Base-by-base conservation (phyloP, 1,139 yeast species). In the Saccharomycopsis crataegensis region DNA sequence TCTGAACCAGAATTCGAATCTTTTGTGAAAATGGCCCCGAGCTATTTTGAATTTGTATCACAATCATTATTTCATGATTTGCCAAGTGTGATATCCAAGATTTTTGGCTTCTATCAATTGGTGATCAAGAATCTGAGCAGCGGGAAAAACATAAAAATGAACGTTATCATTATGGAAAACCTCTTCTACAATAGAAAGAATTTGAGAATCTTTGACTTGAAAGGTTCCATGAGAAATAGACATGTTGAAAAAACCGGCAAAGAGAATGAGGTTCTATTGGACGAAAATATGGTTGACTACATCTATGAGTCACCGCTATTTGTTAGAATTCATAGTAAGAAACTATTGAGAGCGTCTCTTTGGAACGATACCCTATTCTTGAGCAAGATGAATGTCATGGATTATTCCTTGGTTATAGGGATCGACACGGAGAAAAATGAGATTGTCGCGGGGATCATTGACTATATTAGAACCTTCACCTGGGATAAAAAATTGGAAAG, bases 341-440 rank as follows among this genome's bases (percentile, higher is more conserved):
- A 86, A 62, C 69, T 90, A 47, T 68, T 94, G 53, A 71, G 96
- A 46, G 93, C 97, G 0, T 90, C 97, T 0, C 70, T 94, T 43
- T 93, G 95, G 82, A 94, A 94, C 65, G 99, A 94, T 63, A 93
- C 99, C 0, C 73, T 94, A 40, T 94, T 93, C 66, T 72, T 94
- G 53, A 93, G 96, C 12, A 95, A 95, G 61, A 90, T 93, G 96
- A 96, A 94, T 64, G 98, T 94, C 11, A 94, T 94, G 99, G 99
- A 94, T 68, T 94, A 94, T 64, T 91, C 98, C 0, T 73, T 94
- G 60, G 96, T 94, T 14, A 85, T 94, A 58, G 99, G 98, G 0
- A 87, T 94, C 50, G 94, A 87, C 63, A 80, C 82, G 50, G 82
- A 80, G 42, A 77, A 76, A 58, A 77, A 78, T 57, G 81, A 83